phyloP scores from a whole-genome alignment of 2,329 filamentous ascomycete species.

The Aspergillus quadrilineatus region DNA sequence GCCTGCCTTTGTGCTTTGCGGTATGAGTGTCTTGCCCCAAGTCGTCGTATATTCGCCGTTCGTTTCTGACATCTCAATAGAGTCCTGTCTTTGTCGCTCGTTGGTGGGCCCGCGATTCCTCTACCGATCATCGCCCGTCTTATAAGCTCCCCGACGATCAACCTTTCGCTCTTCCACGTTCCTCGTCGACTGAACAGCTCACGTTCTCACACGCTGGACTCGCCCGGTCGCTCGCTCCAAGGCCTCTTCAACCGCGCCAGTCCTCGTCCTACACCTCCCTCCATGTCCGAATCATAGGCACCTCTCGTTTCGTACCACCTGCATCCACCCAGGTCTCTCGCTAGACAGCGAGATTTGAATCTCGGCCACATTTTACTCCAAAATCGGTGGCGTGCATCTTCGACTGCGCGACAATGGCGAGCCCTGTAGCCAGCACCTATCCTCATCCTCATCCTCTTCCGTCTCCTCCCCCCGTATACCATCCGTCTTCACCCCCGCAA shows the following conservation, averaged over 20 bases:
- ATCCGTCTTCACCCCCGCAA: slow-evolving; percentile 38
- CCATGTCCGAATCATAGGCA: slow-evolving; percentile 14
- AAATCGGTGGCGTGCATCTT: not conserved
- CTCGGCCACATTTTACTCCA: not conserved
- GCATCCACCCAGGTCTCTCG: slow-evolving; percentile 5
- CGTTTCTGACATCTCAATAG: slow-evolving; percentile 7
- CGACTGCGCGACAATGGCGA: slow-evolving; percentile 27
- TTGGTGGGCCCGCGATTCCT: slow-evolving; percentile 13
- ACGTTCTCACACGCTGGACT: slow-evolving; percentile 11
- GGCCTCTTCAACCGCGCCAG: not conserved
- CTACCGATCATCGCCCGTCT: slow-evolving; percentile 8
- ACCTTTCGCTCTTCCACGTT: slow-evolving; percentile 10
- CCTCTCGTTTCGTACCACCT: slow-evolving; percentile 8
- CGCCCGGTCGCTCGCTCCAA: slow-evolving; percentile 9
- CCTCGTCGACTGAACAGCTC: slow-evolving; percentile 4
- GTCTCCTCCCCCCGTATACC: slow-evolving; percentile 46
- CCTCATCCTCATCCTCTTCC: slow-evolving; percentile 34
- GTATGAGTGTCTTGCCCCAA: not conserved
- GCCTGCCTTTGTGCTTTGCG: slow-evolving; percentile 1
- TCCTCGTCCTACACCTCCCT: slow-evolving; percentile 4
- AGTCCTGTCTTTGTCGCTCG: slow-evolving; percentile 9
- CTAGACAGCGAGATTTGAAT: not conserved
- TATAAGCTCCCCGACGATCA: slow-evolving; percentile 7
- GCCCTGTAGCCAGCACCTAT: slow-evolving; percentile 23
- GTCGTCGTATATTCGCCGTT: not conserved